These are phyloP conservation scores for Xylaria acuta DNA, from an alignment of 495 filamentous ascomycete genomes.

Conservation along the genomic window DNA sequence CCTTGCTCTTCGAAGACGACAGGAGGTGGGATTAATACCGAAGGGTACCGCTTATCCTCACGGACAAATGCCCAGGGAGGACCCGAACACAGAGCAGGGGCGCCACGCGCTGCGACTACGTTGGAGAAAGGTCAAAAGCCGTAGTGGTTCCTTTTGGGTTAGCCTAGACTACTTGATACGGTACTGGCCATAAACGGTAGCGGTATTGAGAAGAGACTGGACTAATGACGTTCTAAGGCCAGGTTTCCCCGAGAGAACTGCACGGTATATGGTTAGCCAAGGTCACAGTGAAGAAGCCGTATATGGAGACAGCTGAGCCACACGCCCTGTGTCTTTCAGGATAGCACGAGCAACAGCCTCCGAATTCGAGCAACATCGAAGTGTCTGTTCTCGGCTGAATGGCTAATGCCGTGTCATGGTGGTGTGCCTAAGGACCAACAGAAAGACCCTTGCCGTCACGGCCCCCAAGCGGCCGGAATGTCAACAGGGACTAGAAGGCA, in stretches of 20 bases:
- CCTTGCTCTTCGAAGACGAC: conserved; percentile 53
- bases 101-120: conserved; percentile 47
- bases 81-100: conserved; percentile 54
- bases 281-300: conserved; percentile 41
- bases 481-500: conserved; percentile 36
- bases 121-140: conserved; percentile 33
- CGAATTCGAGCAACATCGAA: conserved; percentile 50
- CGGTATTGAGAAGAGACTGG: conserved; percentile 45
- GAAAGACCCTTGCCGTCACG: conserved; percentile 46
- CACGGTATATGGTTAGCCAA: conserved; percentile 31
- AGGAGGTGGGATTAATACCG: conserved; percentile 59
- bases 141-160: conserved; percentile 37
- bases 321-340: conserved; percentile 49
- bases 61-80: conserved; percentile 57
- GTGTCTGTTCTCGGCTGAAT: conserved; percentile 60
- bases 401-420: conserved; percentile 59
- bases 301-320: conserved; percentile 56
- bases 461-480: conserved; percentile 41
- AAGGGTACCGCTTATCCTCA: conserved; percentile 51
- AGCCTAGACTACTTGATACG: conserved; percentile 36
- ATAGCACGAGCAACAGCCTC: conserved; percentile 44
- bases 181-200: conserved; percentile 44
- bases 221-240: conserved; percentile 44
- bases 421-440: conserved; percentile 52
- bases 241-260: conserved; percentile 48